Evolutionary conservation across 2,329 filamentous ascomycete species (phyloP).

Genomic region (Microdochium nivale): DNA sequence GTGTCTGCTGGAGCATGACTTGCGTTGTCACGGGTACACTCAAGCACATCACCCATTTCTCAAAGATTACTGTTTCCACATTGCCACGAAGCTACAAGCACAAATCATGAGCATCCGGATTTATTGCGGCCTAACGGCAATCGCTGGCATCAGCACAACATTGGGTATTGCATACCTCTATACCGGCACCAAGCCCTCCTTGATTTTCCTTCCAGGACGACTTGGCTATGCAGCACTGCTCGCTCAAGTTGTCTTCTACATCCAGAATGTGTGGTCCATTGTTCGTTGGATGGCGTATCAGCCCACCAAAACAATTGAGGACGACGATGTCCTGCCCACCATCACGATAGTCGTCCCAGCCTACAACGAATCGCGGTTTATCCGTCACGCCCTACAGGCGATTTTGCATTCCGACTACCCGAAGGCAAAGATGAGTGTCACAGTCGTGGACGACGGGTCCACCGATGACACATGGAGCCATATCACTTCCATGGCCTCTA

Average conservation of each 20-base stretch:
- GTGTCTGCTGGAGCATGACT: not conserved
- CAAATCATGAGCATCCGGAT: not conserved
- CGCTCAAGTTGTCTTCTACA: not conserved
- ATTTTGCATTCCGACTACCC: slow-evolving; percentile 1
- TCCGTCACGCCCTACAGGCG: not conserved
- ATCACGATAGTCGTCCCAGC: slow-evolving; percentile 1
- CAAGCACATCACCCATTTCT: not conserved
- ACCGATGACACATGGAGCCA: slow-evolving; percentile 1
- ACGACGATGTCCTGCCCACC: not conserved
- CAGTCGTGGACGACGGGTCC: slow-evolving; percentile 2
- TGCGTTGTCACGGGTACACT: not conserved
- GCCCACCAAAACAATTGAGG: not conserved
- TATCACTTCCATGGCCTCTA: not conserved
- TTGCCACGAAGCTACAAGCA: not conserved
- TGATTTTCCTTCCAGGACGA: not conserved
- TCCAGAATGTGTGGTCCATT: not conserved
- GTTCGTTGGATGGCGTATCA: slow-evolving; percentile 1
- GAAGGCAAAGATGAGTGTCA: not conserved
- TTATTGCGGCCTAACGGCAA: not conserved
- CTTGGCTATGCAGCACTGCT: not conserved
- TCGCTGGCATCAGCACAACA: not conserved
- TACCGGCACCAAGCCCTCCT: not conserved
- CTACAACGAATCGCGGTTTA: slow-evolving; percentile 1
- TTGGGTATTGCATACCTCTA: not conserved
- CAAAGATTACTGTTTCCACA: not conserved